Conservation (phyloP, 129 eudicot genomes). For the Tagetes erecta region DNA sequence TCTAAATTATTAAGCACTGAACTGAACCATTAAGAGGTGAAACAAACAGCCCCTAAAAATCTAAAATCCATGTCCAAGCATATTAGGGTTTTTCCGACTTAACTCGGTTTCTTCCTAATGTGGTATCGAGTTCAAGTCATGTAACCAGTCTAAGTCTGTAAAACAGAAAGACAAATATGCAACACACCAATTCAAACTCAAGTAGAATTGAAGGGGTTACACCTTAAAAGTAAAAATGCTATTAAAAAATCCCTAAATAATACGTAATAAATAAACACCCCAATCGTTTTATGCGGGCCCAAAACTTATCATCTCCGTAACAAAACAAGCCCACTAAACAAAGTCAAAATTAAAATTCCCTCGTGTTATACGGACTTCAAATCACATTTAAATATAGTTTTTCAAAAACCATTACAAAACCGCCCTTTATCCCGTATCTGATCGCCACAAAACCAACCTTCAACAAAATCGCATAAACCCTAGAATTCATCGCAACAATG, state of each 20-base stretch:
- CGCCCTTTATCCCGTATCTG: constrained; percentile 21
- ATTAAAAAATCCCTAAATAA: background rate
- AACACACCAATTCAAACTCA: no score
- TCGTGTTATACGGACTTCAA: constrained; percentile 40
- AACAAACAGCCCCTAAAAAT: no score
- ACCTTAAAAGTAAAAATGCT: no score
- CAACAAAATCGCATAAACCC: constrained; percentile 17
- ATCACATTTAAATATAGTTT: constrained; percentile 44
- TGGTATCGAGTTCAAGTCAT: no score
- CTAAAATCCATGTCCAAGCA: no score
- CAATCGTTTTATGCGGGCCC: background rate
- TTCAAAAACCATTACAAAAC: constrained; percentile 35
- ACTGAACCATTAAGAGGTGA: no score
- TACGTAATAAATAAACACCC: background rate
- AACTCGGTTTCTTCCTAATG: no score
- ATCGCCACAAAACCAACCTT: background rate
- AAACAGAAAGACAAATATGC: no score
- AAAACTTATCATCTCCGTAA: background rate
- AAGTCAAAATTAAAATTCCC: constrained; percentile 39
- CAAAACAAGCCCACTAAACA: constrained; percentile 7
- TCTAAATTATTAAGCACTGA: no score
- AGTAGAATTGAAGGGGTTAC: no score
- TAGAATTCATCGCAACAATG: constrained; percentile 25
- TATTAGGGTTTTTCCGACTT: no score
- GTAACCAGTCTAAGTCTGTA: no score